Evolutionary conservation across 148 eudicot species (phyloP), one percentile per base, ranked within the genome.

Genomic region (Polygonum aviculare): DNA sequence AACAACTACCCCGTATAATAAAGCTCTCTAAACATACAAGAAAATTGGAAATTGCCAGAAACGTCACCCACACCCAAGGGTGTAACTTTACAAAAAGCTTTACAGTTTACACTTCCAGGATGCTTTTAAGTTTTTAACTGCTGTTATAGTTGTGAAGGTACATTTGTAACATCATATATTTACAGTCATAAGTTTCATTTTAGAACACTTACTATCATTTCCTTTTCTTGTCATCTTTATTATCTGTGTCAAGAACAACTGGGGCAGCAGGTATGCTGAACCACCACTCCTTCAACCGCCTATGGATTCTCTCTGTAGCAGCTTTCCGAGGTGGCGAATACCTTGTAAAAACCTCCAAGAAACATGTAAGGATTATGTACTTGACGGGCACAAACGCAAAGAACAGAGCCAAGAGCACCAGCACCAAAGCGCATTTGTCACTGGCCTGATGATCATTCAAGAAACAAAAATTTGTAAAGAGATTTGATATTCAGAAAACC

Each of bases 191-290:
- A 72, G 40, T 44, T 41, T 47, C 74, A 1, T 72, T 3, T 22
- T 59, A 41, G 12, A 35, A 33, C 70, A 33, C 74, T 39, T 41
- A 41, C 3, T 44, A 2, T 79, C 74, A 87, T 80, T 76, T 90
- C 19, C 77, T 84, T 84, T 94, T 94, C 84, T 91, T 94, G 51
- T 88, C 90, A 47, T 94, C 97, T 39, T 86, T 81, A 4, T 86
- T 81, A 4, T 74, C 82, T 78, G 84, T 84, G 77, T 90, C 90
- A 9, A 94, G 90, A 40, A 88, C 65, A 31, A 94, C 97, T 2
- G 97, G 98, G 76, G 98, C 97, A 1, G 92, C 97, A 3, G 98
- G 98, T 76, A 94, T 89, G 77, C 98, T 92, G 78, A 92, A 94
- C 98, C 97, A 94, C 97, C 98, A 94, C 75, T 90, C 98, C 79